Base-by-base conservation (phyloP, 2,329 filamentous ascomycete genomes). In the Fusarium sp. region DNA sequence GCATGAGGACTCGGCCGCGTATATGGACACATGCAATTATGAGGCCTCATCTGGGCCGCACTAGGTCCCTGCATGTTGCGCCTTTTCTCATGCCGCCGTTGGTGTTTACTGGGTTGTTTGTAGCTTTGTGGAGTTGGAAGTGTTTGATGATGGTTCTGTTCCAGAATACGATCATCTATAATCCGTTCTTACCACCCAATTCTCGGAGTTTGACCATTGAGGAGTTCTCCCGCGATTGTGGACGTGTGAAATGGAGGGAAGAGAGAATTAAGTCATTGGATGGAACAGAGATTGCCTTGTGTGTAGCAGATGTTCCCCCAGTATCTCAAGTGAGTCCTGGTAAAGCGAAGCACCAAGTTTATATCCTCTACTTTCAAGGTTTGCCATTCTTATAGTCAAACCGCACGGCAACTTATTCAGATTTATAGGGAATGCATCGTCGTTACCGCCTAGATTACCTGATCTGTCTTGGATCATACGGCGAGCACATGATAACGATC, bases 101-200 rank as follows among this genome's bases (percentile, higher is more conserved):
- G 12, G 84, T 94, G 48, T 95, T 94, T 78, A 80, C 85, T 20
- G 90, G 91, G 4, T 85, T 95, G 41, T 85, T 93, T 8, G 77
- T 93, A 24, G 87, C 87, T 8, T 84, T 95, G 20, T 95, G 88
- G 87, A 84, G 83, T 5, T 90, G 88, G 86, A 91, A 91, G 78
- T 94, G 92, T 78, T 81, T 90, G 60, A 93, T 94, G 90, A 89
- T 95, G 83, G 85, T 96, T 34, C 75, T 93, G 9, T 93, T 95
- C 79, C 93, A 95, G 82, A 94, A 95, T 78, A 92, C 92, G 79
- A 94, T 95, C 78, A 92, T 95, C 67, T 95, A 95, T 82, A 94
- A 94, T 84, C 92, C 93, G 0, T 92, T 91, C 51, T 82, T 95
- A 57, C 92, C 93, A 24, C 93, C 93, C 6, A 92, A 92, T 77